Percentiles rank a stretch among this genome's conserved stretches.
Conservation (phyloP, 2,329 filamentous ascomycete species). For the Cladosporium sp. region DNA sequence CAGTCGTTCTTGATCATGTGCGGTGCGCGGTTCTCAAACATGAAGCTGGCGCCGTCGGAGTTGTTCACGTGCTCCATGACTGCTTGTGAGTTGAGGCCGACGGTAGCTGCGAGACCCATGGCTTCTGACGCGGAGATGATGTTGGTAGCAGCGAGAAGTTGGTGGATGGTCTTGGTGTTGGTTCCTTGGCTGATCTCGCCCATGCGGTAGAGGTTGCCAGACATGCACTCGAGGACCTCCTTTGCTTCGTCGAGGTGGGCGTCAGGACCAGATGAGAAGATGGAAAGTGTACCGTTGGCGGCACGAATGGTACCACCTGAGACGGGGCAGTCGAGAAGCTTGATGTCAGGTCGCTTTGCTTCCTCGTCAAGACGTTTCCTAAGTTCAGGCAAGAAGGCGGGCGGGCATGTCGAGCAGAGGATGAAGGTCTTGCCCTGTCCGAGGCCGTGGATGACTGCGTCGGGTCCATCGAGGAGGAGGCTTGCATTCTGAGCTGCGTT, state of each 20-base stretch:
- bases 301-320: constrained; percentile 67
- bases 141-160: constrained; percentile 56
- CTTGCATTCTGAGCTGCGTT: constrained; percentile 64
- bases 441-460: constrained; percentile 51
- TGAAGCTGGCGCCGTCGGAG: constrained; percentile 45
- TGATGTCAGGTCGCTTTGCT: constrained; percentile 56
- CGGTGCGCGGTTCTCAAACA: constrained; percentile 55
- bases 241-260: constrained; percentile 53
- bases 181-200: constrained; percentile 52
- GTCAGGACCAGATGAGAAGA: constrained; percentile 62
- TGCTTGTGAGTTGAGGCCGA: constrained; percentile 49
- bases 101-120: constrained; percentile 52
- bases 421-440: constrained; percentile 58
- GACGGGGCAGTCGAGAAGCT: constrained; percentile 67
- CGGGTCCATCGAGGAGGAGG: constrained; percentile 58
- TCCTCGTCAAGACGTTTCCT: constrained; percentile 52
- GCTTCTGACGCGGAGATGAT: constrained; percentile 54
- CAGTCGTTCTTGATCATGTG: constrained; percentile 52
- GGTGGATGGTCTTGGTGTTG: constrained; percentile 57
- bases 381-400: constrained; percentile 60
- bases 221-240: constrained; percentile 60
- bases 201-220: constrained; percentile 59
- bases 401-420: constrained; percentile 67
- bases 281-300: constrained; percentile 67
- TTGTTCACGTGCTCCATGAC: constrained; percentile 46